These are phyloP conservation scores for Pichia sp. DNA, from an alignment of 1,139 yeast species.

Conservation along the genomic window DNA sequence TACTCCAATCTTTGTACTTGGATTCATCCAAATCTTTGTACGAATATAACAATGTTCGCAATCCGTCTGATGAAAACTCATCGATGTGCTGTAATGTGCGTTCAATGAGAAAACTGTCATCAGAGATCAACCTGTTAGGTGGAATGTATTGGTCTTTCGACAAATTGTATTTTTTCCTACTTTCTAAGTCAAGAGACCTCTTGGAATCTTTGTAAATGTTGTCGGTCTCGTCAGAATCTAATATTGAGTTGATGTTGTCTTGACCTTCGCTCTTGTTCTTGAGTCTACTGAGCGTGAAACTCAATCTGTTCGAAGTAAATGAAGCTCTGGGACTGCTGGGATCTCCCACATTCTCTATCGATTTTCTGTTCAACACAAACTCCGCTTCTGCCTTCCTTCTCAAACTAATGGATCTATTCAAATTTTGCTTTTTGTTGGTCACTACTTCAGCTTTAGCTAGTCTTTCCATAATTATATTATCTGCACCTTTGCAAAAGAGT, in stretches of 20 bases:
- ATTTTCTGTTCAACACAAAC: slow-evolving; percentile 52
- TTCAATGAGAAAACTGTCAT: slow-evolving; percentile 77
- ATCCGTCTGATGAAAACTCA: slow-evolving; percentile 90
- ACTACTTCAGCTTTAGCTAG: slow-evolving; percentile 60
- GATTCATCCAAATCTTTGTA: slow-evolving; percentile 62
- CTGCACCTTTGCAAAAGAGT: slow-evolving; percentile 92
- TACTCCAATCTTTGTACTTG: slow-evolving; percentile 65
- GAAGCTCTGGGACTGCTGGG: slow-evolving; percentile 15
- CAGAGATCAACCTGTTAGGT: slow-evolving; percentile 57
- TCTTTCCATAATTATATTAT: slow-evolving; percentile 80
- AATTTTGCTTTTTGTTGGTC: slow-evolving; percentile 55
- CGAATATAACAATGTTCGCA: slow-evolving; percentile 82
- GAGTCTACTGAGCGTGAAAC: slow-evolving; percentile 11
- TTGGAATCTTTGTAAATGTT: slow-evolving; percentile 58
- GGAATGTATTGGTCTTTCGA: slow-evolving; percentile 40
- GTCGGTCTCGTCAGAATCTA: slow-evolving; percentile 57
- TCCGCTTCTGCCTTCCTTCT: slow-evolving; percentile 83
- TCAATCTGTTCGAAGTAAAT: slow-evolving; percentile 7
- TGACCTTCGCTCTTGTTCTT: slow-evolving; percentile 5
- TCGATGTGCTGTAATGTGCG: slow-evolving; percentile 86
- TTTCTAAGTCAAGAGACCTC: slow-evolving; percentile 62
- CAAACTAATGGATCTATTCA: slow-evolving; percentile 53
- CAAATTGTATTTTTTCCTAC: slow-evolving; percentile 50
- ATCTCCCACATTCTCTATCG: slow-evolving; percentile 14
- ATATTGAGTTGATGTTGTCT: slow-evolving; percentile 17